phyloP scores from a whole-genome alignment of 768 basidiomycete species.

The Boletus huronensis region DNA sequence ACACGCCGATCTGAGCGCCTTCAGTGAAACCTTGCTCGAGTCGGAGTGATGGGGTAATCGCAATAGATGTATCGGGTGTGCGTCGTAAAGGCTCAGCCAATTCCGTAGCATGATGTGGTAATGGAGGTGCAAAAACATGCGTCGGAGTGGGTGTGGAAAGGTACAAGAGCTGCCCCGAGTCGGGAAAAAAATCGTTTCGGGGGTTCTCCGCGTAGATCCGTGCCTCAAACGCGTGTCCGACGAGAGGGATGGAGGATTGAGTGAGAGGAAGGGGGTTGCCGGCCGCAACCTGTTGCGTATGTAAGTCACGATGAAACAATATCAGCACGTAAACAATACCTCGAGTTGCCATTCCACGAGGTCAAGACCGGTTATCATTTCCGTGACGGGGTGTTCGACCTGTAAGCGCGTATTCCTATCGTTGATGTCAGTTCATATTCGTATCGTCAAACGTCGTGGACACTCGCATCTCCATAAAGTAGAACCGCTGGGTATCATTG shows the following conservation, averaged over 20 bases:
- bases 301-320: background rate
- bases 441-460: background rate
- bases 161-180: conserved; percentile 79
- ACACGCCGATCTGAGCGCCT: conserved; percentile 79
- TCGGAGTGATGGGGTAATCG: conserved; percentile 62
- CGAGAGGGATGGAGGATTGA: conserved; percentile 77
- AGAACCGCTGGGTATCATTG: conserved; percentile 82
- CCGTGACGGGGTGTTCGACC: conserved; percentile 91
- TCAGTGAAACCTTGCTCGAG: conserved; percentile 86
- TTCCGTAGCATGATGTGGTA: conserved; percentile 31
- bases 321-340: conserved; percentile 34
- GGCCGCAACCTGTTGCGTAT: conserved; percentile 62
- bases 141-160: conserved; percentile 78
- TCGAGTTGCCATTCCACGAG: conserved; percentile 95
- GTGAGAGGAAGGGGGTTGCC: conserved; percentile 80
- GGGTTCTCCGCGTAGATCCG: conserved; percentile 96
- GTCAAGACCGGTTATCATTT: conserved; percentile 92
- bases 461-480: conserved; percentile 92
- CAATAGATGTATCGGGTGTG: conserved; percentile 13
- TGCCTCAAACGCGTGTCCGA: conserved; percentile 92
- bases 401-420: conserved; percentile 79
- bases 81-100: conserved; percentile 22
- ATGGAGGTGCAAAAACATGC: conserved; percentile 55
- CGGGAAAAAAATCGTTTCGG: conserved; percentile 88
- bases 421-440: background rate